Evolutionary conservation across 2,329 filamentous ascomycete species (phyloP).

Genomic region (Calonectria pseudoturangicola): DNA sequence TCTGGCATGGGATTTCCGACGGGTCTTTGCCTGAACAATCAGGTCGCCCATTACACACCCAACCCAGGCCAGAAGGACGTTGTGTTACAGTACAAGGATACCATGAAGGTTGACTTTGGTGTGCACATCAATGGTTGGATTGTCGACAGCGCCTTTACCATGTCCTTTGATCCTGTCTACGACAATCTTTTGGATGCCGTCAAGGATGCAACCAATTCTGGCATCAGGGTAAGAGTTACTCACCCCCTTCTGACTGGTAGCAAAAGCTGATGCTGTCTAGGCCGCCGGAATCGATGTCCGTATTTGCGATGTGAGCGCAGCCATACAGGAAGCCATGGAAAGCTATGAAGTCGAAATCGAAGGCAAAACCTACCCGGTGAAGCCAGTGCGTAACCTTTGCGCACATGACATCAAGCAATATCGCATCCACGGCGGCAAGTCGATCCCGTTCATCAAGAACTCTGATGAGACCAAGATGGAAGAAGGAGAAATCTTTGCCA

Average conservation of each 20-base stretch:
- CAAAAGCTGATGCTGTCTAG: constrained; percentile 19
- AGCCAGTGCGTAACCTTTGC: constrained; percentile 87
- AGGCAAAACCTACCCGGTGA: constrained; percentile 85
- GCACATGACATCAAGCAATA: constrained; percentile 91
- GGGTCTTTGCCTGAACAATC: constrained; percentile 86
- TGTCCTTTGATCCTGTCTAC: constrained; percentile 82
- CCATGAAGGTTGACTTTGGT: constrained; percentile 86
- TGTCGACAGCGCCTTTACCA: constrained; percentile 85
- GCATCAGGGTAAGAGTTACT: constrained; percentile 73
- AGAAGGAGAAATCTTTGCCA: constrained; percentile 93
- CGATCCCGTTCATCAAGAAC: constrained; percentile 91
- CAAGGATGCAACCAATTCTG: constrained; percentile 86
- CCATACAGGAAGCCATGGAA: constrained; percentile 92
- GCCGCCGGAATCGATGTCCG: constrained; percentile 89
- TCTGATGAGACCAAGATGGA: constrained; percentile 94
- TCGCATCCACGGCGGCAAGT: constrained; percentile 91
- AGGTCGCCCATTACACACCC: constrained; percentile 87
- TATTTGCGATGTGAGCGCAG: constrained; percentile 86
- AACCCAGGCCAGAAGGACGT: constrained; percentile 85
- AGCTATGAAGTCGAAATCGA: constrained; percentile 90
- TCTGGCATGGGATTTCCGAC: constrained; percentile 90
- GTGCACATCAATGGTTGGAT: constrained; percentile 86
- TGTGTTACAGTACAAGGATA: constrained; percentile 79
- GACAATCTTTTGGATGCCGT: constrained; percentile 83
- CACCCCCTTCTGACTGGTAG: accelerated